Evolutionary conservation across 441 rosid genomes (phyloP), one percentile per base, ranked within the genome.

Genomic region (Populus hybrid): DNA sequence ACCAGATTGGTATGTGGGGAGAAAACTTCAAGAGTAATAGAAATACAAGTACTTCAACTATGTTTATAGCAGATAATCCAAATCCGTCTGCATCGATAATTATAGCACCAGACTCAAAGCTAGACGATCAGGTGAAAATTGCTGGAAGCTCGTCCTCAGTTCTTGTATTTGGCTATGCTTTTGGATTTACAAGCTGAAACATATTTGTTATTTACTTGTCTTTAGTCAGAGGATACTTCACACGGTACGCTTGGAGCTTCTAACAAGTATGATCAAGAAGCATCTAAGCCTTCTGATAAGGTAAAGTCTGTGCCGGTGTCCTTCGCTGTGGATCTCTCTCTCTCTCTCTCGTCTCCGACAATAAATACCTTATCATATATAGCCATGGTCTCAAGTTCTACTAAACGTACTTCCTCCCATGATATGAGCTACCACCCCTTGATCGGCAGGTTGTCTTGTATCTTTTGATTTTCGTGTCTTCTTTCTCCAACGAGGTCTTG

Each of bases 161-260:
- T 65, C 36, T 73, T 76, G 71, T 28, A 64, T 63, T 78, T 69
- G 72, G 23, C 50, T 36, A 36, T 76, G 35, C 67, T 79, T 21
- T 69, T 64, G 73, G 32, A 67, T 69, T 81, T 83, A 21, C 7
- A 18, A 78, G 66, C 73, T 85, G 61, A 82, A 46, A 64, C 78
- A 79, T 61, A 63, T 61, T 75, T 77, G 8, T 76, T 76, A 69
- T 12, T 79, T 73, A 73, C 40, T 71, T 69, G 80, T 83, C 64
- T 87, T 73, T 77, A 94, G 99, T 94, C 97, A 4, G 98, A 94
- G 83, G 93, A 92, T 77, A 89, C 93, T 81, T 96, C 94, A 66
- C 91, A 84, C 14, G 97, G 88, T 71, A 81, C 90, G n/a, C 85
- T 81, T 28, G 93, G 86, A 78, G 86, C 89, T 79, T 81, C 91